Evolutionary conservation across 1,284 basidiomycete species (phyloP).

Genomic region (Austroboletus niveus): DNA sequence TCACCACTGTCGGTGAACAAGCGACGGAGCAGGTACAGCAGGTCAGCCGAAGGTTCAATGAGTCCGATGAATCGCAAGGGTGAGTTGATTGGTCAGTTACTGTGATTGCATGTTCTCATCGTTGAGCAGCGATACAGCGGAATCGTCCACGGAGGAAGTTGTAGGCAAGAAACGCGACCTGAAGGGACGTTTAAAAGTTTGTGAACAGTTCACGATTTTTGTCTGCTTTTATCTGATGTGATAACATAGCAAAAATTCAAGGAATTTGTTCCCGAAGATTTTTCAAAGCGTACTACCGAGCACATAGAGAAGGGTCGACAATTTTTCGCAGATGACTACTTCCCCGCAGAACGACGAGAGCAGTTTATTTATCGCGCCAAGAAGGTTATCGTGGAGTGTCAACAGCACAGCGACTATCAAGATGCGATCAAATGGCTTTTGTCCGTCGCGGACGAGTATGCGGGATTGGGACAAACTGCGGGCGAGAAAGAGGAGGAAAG

Average conservation of each 20-base stretch:
- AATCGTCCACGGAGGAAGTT: slow-evolving; percentile 25
- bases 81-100: slow-evolving; percentile 1
- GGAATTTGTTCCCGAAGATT: slow-evolving; percentile 40
- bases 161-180: slow-evolving; percentile 53
- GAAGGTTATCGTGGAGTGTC: slow-evolving; percentile 82
- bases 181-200: slow-evolving; percentile 45
- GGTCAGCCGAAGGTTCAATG: slow-evolving; percentile 8
- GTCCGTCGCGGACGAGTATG: slow-evolving; percentile 73
- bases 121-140: slow-evolving; percentile 1
- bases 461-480: slow-evolving; percentile 56
- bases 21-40: slow-evolving; percentile 2
- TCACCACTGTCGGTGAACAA: slow-evolving; percentile 13
- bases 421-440: slow-evolving; percentile 79
- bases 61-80: slow-evolving; percentile 20
- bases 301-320: slow-evolving; percentile 41
- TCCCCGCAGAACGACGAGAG: slow-evolving; percentile 66
- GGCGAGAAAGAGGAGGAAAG: slow-evolving; percentile 43
- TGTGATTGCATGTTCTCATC: not conserved
- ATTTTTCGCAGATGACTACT: slow-evolving; percentile 53
- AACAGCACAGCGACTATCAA: slow-evolving; percentile 90
- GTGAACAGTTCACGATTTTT: too few species aligned
- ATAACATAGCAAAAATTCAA: slow-evolving; percentile 20
- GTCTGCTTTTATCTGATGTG: not conserved
- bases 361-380: slow-evolving; percentile 59
- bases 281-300: slow-evolving; percentile 38